phyloP scores from a whole-genome alignment of 1,284 basidiomycete species.

The Ganoderma resinaceum region DNA sequence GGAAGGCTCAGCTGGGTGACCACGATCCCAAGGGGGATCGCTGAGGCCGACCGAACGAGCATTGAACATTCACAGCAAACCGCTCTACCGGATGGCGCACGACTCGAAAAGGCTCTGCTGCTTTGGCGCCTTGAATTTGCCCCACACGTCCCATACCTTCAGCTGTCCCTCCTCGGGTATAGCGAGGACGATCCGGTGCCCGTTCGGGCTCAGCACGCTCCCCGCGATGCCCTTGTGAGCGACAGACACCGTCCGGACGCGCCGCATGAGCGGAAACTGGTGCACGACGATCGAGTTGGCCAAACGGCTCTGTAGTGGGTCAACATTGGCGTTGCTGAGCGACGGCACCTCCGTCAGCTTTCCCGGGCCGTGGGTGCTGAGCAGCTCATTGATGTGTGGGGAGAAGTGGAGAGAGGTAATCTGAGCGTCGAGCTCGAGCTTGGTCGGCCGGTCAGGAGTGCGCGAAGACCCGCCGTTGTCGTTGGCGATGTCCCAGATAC shows the following conservation, averaged over 20 bases:
- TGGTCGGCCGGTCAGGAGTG: conserved; percentile 53
- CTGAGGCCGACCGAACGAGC: no score
- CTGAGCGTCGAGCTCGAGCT: conserved; percentile 67
- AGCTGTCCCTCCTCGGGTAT: conserved; percentile 57
- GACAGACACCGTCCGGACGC: conserved; percentile 51
- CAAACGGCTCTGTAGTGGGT: conserved; percentile 22
- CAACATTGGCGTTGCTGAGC: not conserved
- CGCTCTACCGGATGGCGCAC: conserved; percentile 28
- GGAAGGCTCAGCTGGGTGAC: not conserved
- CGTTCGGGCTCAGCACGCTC: conserved; percentile 54
- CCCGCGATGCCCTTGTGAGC: conserved; percentile 50
- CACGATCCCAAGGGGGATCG: not conserved
- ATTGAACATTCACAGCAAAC: no score
- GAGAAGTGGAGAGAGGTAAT: conserved; percentile 89
- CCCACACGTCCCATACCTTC: conserved; percentile 63
- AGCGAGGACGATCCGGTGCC: conserved; percentile 54
- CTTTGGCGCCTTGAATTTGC: conserved; percentile 54
- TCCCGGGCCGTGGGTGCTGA: conserved; percentile 80
- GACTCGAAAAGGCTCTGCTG: conserved; percentile 33
- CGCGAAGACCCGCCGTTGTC: conserved; percentile 55
- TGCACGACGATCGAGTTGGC: conserved; percentile 64
- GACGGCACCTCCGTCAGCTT: conserved; percentile 25
- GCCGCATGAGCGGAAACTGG: conserved; percentile 56
- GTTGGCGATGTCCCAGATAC: conserved; percentile 65
- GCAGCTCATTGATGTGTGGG: conserved; percentile 85